Conservation (phyloP, 495 filamentous ascomycete species). For the Xylaria curta region DNA sequence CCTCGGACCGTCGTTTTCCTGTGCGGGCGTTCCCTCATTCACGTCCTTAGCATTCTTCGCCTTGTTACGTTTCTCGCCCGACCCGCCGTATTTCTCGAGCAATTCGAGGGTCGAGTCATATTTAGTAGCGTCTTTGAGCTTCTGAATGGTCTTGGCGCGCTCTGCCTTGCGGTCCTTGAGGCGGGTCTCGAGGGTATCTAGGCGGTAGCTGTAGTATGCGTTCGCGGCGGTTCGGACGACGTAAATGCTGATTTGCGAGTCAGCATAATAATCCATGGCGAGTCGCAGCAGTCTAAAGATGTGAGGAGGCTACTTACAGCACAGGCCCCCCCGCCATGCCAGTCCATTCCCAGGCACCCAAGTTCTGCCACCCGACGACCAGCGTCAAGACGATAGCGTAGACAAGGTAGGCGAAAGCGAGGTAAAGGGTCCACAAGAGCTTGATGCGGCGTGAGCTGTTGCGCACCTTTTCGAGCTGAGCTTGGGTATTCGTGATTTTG, state of each 20-base stretch:
- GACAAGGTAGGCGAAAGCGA: conserved; percentile 86
- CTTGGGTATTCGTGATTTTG: conserved; percentile 76
- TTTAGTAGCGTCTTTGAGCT: conserved; percentile 90
- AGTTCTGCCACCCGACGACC: conserved; percentile 84
- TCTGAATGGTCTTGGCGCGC: conserved; percentile 85
- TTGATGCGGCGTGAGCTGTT: conserved; percentile 77
- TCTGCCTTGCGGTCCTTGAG: conserved; percentile 78
- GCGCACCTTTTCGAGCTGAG: conserved; percentile 73
- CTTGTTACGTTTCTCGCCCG: conserved; percentile 55
- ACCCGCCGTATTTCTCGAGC: conserved; percentile 89
- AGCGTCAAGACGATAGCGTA: conserved; percentile 79
- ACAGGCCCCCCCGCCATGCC: conserved; percentile 81
- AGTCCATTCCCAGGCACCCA: conserved; percentile 75
- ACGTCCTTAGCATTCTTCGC: conserved; percentile 43
- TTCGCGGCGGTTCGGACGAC: conserved; percentile 63
- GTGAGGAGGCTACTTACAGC: conserved; percentile 58
- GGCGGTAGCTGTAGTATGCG: conserved; percentile 81
- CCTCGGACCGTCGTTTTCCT: conserved; percentile 20
- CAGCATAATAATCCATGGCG: conserved; percentile 28
- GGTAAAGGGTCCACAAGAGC: conserved; percentile 87
- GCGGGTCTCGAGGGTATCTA: conserved; percentile 67
- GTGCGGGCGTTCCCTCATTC: conserved; percentile 26
- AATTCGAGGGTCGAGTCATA: conserved; percentile 94
- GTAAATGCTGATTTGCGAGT: conserved; percentile 65
- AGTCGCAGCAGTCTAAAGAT: neutral